Percentiles rank a stretch among this genome's conserved stretches.
Conservation (phyloP, 768 basidiomycete species). For the Pholiota conissans region DNA sequence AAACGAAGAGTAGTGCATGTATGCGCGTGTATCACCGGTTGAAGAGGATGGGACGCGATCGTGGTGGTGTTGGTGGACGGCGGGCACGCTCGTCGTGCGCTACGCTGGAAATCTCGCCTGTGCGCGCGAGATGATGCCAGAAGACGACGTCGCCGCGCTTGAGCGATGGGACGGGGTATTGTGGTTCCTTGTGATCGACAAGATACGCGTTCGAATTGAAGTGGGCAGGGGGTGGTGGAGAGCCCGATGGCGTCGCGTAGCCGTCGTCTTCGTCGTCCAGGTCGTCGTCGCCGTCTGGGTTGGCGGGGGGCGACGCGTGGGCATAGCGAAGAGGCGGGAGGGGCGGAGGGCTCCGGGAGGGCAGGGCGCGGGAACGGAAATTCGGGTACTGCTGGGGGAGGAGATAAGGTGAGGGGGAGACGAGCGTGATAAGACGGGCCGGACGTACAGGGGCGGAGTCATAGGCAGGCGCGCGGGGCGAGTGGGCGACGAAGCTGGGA, state of each 20-base stretch:
- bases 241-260: slow-evolving; percentile 8
- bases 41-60: slow-evolving; percentile 23
- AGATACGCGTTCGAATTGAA: slow-evolving; percentile 6
- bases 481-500: slow-evolving; percentile 19
- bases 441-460: slow-evolving; percentile 16
- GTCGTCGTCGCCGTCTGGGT: neutral
- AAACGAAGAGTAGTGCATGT: neutral
- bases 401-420: neutral
- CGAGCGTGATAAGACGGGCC: neutral
- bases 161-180: slow-evolving; percentile 37
- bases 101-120: slow-evolving; percentile 73
- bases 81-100: slow-evolving; percentile 62
- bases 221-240: slow-evolving; percentile 26
- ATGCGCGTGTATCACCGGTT: slow-evolving; percentile 28
- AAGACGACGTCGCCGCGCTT: slow-evolving; percentile 63
- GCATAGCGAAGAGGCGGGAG: slow-evolving; percentile 15
- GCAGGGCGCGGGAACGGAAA: neutral
- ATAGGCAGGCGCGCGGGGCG: slow-evolving; percentile 8
- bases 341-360: slow-evolving; percentile 5
- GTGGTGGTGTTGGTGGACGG: slow-evolving; percentile 17
- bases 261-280: neutral
- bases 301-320: neutral
- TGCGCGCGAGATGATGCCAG: slow-evolving; percentile 75
- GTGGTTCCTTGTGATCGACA: slow-evolving; percentile 41
- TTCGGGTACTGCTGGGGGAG: neutral